Conservation (phyloP, 768 basidiomycete species). For the Lactarius hatsudake region DNA sequence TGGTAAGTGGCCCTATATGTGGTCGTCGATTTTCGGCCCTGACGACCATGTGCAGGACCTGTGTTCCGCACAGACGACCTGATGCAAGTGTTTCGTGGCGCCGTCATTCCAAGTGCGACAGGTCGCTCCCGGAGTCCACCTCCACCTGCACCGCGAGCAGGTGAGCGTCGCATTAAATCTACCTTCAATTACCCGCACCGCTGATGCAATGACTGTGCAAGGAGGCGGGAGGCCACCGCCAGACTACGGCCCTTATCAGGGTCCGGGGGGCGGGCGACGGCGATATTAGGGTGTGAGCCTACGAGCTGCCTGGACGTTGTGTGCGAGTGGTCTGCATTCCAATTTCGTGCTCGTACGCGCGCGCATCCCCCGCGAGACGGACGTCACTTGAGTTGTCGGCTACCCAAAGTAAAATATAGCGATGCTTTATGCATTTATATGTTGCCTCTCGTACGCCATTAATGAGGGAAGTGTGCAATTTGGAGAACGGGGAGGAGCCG, state of each 20-base stretch:
- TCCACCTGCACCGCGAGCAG: conserved; percentile 45
- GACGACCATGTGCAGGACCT: conserved; percentile 56
- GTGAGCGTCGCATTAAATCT: conserved; percentile 34
- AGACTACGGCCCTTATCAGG: conserved; percentile 84
- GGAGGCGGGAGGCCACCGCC: conserved; percentile 73
- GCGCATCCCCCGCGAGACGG: background rate
- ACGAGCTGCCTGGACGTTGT: background rate
- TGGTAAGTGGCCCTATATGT: conserved; percentile 51
- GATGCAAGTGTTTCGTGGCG: conserved; percentile 79
- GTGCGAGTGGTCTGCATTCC: background rate
- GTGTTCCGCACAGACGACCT: conserved; percentile 88
- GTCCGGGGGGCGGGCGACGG: conserved; percentile 45
- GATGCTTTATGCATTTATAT: background rate
- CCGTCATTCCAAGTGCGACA: conserved; percentile 67
- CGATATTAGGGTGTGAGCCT: conserved; percentile 16
- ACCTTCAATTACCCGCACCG: background rate
- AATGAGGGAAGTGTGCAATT: background rate
- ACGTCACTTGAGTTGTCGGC: conserved; percentile 3
- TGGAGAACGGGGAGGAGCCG: background rate
- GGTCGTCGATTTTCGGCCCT: conserved; percentile 12
- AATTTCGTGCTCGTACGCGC: conserved; percentile 6
- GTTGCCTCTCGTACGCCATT: background rate
- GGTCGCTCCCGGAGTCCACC: conserved; percentile 52
- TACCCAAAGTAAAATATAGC: conserved; percentile 20
- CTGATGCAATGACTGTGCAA: conserved; percentile 6